Base-by-base conservation (phyloP, 805 yeast genomes). In the Wickerhamomyces sydowiorum region DNA sequence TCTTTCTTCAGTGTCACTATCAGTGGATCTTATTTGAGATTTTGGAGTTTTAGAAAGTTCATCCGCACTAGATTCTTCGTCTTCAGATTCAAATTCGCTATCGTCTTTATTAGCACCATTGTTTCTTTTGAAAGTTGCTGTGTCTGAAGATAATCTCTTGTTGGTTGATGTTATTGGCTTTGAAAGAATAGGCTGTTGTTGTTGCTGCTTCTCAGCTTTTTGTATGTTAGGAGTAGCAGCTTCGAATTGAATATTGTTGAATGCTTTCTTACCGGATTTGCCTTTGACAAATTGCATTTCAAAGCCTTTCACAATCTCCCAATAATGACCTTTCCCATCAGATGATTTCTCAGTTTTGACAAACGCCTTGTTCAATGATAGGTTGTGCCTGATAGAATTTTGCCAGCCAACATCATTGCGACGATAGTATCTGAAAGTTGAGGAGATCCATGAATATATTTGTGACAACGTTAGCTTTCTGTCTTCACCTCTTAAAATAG, bases 401-500 rank as follows among this genome's bases (percentile, higher is more conserved):
- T 91, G 97, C 99, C 99, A 91, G 22, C 97, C 96, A 10, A 87
- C 84, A 52, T 88, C 96, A 45, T 86, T 84, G 48, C 77, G 79
- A 49, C 81, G 79, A 64, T 93, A 93, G 60, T 82, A 91, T 47
- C 72, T 76, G 62, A 90, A 91, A 29, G 95, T 84, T 36, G 79
- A 80, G 8, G 93, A 79, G 35, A 91, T 93, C 99, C 99, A 91
- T 52, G 70, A 73, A 66, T 91, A 91, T 33, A 91, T 93, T 56
- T 88, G 96, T 0, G 93, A 75, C 40, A 85, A 64, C 3, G 95
- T 85, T 32, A 89, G 70, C 48, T 82, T 82, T 37, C 83, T 73
- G 14, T 69, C 73, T 1, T 82, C 80, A n/a, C 95, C 80, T 46
- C 93, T 77, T 49, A 91, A 67, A 38, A 91, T 86, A 2, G 98